A percentile compares a stretch with the other conserved stretches of the same genome.
Evolutionary conservation across 352 stramenopile species (phyloP).

Genomic region (Pythium aphanidermatum): DNA sequence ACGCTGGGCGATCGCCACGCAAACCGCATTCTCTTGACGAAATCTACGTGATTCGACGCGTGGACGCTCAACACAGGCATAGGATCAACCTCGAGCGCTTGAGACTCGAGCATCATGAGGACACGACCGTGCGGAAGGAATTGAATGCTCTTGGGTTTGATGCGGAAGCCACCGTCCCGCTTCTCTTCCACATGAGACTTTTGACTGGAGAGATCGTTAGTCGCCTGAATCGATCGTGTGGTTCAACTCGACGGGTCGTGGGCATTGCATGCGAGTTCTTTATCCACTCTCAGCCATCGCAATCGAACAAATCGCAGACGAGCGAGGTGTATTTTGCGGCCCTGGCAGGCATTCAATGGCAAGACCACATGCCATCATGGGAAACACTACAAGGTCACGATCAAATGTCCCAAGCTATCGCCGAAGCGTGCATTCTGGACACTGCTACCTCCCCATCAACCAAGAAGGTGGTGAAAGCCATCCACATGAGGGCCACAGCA

Average conservation of each 20-base stretch:
- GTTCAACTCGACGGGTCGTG: conserved; percentile 24
- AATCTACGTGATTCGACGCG: conserved; percentile 1
- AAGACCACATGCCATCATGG: conserved; percentile 32
- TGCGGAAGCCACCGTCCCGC: conserved; percentile 30
- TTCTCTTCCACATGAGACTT: conserved; percentile 52
- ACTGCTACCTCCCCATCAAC: too few relatives aligned
- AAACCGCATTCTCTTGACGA: conserved; percentile 1
- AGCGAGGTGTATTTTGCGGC: conserved; percentile 34
- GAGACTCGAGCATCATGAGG: conserved; percentile 4
- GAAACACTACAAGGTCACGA: conserved; percentile 28
- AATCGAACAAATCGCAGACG: neutral
- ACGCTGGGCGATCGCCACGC: too few relatives aligned
- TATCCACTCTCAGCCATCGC: conserved; percentile 20
- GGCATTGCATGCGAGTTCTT: conserved; percentile 49
- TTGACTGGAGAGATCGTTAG: conserved; percentile 47
- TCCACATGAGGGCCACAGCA: too few relatives aligned
- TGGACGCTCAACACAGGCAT: neutral
- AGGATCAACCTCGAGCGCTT: conserved; percentile 1
- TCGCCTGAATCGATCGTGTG: conserved; percentile 33
- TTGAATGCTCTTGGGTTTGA: conserved; percentile 31
- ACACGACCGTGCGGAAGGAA: neutral
- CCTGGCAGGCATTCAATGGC: conserved; percentile 44
- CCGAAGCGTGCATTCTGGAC: neutral
- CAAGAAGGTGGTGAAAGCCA: too few relatives aligned
- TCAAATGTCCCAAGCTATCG: conserved; percentile 27